phyloP scores from a whole-genome alignment of 768 basidiomycete species.

The Cyathus striatus region DNA sequence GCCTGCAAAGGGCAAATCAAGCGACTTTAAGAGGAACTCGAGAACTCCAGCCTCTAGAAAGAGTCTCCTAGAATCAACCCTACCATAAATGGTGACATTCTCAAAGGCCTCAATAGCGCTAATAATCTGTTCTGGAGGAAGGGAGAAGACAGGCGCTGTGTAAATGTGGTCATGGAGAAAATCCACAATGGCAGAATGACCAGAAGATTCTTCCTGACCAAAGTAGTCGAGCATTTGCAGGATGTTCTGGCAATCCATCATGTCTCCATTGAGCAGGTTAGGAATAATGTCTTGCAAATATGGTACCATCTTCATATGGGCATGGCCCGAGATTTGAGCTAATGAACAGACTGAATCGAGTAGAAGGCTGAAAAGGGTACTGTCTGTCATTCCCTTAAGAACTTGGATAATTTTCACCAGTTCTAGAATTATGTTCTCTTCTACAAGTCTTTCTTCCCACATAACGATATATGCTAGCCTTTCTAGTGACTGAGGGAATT shows the following conservation, averaged over 20 bases:
- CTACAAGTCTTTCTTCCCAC: too few relatives aligned
- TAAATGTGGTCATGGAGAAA: conserved; percentile 1
- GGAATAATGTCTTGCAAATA: conserved; percentile 6
- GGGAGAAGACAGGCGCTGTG: conserved; percentile 1
- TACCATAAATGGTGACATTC: conserved; percentile 3
- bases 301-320: conserved; percentile 3
- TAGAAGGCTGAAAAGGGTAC: too few relatives aligned
- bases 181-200: conserved; percentile 4
- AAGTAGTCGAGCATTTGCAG: conserved; percentile 4
- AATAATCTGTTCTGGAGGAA: background rate
- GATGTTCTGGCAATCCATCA: conserved; percentile 5
- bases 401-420: too few relatives aligned
- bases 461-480: too few relatives aligned
- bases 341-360: too few relatives aligned
- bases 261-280: conserved; percentile 4
- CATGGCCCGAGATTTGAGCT: background rate
- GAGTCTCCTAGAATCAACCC: conserved; percentile 2
- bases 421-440: too few relatives aligned
- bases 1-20: background rate
- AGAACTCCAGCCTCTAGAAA: conserved; percentile 8
- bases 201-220: background rate
- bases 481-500: too few relatives aligned
- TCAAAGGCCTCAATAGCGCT: conserved; percentile 9
- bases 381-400: too few relatives aligned
- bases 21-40: conserved; percentile 2